phyloP scores from a whole-genome alignment of 2,329 filamentous ascomycete species.

The Cylindrodendrum hubeiense region DNA sequence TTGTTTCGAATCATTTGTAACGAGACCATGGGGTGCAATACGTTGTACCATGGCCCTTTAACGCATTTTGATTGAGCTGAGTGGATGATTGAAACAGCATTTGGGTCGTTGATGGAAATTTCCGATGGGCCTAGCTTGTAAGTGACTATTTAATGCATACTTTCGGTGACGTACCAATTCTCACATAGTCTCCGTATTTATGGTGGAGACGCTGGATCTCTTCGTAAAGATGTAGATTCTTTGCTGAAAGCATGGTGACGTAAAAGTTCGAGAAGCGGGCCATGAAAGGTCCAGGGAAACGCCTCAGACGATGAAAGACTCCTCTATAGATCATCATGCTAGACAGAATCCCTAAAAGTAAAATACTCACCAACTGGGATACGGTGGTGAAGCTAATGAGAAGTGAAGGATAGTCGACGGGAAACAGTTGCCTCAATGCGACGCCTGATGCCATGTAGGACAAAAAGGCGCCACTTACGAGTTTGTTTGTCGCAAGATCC shows the following conservation, averaged over 20 bases:
- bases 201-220: slow-evolving; percentile 41
- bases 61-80: slow-evolving; percentile 16
- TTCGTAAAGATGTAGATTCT: slow-evolving; percentile 38
- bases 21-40: slow-evolving; percentile 9
- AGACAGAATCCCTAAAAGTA: not conserved
- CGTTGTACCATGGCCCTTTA: slow-evolving; percentile 31
- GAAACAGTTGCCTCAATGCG: not conserved
- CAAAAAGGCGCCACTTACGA: not conserved
- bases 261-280: slow-evolving; percentile 43
- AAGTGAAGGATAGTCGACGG: not conserved
- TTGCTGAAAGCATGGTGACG: slow-evolving; percentile 35
- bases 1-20: slow-evolving; percentile 26
- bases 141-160: not conserved
- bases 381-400: not conserved
- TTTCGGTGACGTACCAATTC: slow-evolving; percentile 12
- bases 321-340: slow-evolving; percentile 24
- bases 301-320: slow-evolving; percentile 41
- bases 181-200: slow-evolving; percentile 23
- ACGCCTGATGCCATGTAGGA: not conserved
- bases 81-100: slow-evolving; percentile 17
- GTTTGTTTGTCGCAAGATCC: not conserved
- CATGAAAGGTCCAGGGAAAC: slow-evolving; percentile 44
- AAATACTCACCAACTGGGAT: not conserved
- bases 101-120: slow-evolving; percentile 21
- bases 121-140: slow-evolving; percentile 18